Conservation (phyloP, 2,329 filamentous ascomycete genomes). For the Alternaria triticimaculans region DNA sequence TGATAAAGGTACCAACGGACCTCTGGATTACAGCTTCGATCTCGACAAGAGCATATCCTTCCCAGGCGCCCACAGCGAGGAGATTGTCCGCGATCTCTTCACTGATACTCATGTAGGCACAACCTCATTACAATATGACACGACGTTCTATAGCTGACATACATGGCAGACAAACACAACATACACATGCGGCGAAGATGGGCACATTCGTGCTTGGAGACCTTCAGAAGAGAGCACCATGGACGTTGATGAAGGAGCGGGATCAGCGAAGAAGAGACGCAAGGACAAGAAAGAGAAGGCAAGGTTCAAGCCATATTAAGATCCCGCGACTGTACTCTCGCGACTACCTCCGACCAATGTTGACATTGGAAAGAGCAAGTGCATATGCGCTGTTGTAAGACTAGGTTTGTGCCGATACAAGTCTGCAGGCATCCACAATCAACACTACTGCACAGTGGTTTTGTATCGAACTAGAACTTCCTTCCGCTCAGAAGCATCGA, state of each 20-base stretch:
- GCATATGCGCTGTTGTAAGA: not conserved
- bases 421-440: not conserved
- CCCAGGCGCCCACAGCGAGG: slow-evolving; percentile 55
- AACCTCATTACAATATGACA: not conserved
- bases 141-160: slow-evolving; percentile 3
- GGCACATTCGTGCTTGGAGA: slow-evolving; percentile 54
- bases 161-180: slow-evolving; percentile 38
- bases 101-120: slow-evolving; percentile 46
- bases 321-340: not conserved
- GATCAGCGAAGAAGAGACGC: slow-evolving; percentile 29
- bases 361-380: not conserved
- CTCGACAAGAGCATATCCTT: slow-evolving; percentile 36
- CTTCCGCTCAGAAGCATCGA: not conserved
- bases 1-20: slow-evolving; percentile 22
- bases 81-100: slow-evolving; percentile 56
- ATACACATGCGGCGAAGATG: slow-evolving; percentile 60
- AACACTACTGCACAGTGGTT: not conserved
- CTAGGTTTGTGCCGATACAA: not conserved
- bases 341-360: not conserved
- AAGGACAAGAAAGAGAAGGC: slow-evolving; percentile 43
- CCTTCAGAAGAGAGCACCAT: slow-evolving; percentile 26
- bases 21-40: slow-evolving; percentile 42
- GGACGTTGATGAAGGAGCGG: slow-evolving; percentile 34
- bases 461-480: not conserved
- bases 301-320: slow-evolving; percentile 43